Percentiles rank a stretch among this genome's conserved stretches.
These are phyloP conservation scores for Amanita phalloides DNA, from an alignment of 768 basidiomycete genomes.

Conservation along the genomic window DNA sequence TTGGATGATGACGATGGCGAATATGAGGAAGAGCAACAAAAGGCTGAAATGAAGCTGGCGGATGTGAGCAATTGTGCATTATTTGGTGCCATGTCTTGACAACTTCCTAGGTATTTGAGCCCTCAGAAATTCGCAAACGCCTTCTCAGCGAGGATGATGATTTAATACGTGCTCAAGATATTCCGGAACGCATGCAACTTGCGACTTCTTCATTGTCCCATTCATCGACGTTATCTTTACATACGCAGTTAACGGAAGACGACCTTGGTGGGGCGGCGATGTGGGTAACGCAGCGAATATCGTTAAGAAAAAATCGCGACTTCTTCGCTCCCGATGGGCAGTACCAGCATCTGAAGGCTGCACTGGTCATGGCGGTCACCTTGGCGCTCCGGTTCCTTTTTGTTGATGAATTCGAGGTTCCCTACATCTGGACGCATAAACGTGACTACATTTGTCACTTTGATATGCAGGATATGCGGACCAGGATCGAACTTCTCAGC, in stretches of 20 bases:
- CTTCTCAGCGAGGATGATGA: slow-evolving; percentile 92
- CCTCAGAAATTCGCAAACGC: slow-evolving; percentile 85
- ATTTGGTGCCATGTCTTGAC: slow-evolving; percentile 7
- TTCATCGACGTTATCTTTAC: slow-evolving; percentile 47
- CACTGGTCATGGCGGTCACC: slow-evolving; percentile 71
- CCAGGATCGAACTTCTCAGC: slow-evolving; percentile 62
- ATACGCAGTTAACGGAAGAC: slow-evolving; percentile 53
- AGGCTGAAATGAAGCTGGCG: slow-evolving; percentile 72
- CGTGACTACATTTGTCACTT: slow-evolving; percentile 84
- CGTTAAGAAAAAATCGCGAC: slow-evolving; percentile 56
- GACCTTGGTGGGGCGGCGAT: slow-evolving; percentile 75
- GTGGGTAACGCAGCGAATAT: slow-evolving; percentile 81
- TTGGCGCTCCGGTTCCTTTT: slow-evolving; percentile 76
- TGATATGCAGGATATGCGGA: slow-evolving; percentile 51
- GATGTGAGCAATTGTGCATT: slow-evolving; percentile 41
- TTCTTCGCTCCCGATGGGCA: slow-evolving; percentile 62
- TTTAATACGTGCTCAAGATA: slow-evolving; percentile 78
- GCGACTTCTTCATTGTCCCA: slow-evolving; percentile 74
- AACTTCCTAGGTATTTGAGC: slow-evolving; percentile 80
- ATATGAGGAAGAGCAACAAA: slow-evolving; percentile 36
- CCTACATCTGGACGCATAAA: slow-evolving; percentile 91
- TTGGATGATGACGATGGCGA: slow-evolving; percentile 64
- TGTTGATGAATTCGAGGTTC: slow-evolving; percentile 84
- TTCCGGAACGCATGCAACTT: slow-evolving; percentile 94
- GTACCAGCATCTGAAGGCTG: slow-evolving; percentile 46